Evolutionary conservation across 441 rosid genomes (phyloP).

Genomic region (Syzygium malaccense): DNA sequence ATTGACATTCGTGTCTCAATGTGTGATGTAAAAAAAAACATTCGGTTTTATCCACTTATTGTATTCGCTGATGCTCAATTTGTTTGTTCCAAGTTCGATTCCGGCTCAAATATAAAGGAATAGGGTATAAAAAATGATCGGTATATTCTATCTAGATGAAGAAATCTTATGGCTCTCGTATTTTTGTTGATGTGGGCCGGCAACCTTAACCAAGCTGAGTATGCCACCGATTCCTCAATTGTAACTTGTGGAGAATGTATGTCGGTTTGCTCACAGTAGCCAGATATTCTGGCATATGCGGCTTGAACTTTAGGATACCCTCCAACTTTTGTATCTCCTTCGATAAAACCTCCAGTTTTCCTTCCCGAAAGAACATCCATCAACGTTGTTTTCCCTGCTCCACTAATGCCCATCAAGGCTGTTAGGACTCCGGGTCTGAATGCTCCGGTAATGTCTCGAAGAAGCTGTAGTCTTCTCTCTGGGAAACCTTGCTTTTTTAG

Average conservation of each 20-base stretch:
- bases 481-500: neutral
- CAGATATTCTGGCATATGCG: neutral
- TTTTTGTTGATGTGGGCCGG: neutral
- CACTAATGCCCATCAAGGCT: neutral
- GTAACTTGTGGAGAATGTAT: neutral
- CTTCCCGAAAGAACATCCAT: conserved; percentile 1
- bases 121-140: neutral
- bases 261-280: neutral
- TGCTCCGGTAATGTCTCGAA: neutral
- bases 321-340: neutral
- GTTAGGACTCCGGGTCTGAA: neutral
- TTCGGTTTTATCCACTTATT: neutral
- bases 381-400: neutral
- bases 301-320: neutral
- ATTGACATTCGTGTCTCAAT: neutral
- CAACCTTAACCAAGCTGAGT: neutral
- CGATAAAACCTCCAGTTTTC: neutral
- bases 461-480: neutral
- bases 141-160: neutral
- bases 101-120: neutral
- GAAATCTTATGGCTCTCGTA: neutral
- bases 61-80: neutral
- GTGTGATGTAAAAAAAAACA: neutral
- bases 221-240: neutral
- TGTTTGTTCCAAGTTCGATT: neutral